Evolutionary conservation across 108 stramenopile species (phyloP).

Genomic region (Hondaea fermentalgiana): DNA sequence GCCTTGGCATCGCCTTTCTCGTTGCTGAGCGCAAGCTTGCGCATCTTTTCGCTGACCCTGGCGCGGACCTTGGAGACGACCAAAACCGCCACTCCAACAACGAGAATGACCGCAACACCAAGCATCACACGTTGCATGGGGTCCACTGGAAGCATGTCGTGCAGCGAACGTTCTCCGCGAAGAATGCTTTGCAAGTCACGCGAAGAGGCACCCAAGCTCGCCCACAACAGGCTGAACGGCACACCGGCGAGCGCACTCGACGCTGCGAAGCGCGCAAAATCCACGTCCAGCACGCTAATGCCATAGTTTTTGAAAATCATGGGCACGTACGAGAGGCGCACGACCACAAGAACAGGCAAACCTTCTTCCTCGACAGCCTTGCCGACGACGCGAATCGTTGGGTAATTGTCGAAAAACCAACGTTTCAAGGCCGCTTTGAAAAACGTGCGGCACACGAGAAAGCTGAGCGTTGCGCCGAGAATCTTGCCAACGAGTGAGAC

Average conservation of each 20-base stretch:
- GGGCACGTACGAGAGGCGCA: conserved; percentile 7
- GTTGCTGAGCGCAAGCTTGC: background rate
- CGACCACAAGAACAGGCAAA: background rate
- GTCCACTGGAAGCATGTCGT: background rate
- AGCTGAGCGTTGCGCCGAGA: background rate
- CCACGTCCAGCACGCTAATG: background rate
- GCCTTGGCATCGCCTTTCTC: background rate
- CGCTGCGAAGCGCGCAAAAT: background rate
- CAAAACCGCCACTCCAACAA: background rate
- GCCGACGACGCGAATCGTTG: background rate
- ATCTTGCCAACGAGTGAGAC: background rate
- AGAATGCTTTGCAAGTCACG: background rate
- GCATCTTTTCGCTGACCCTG: background rate
- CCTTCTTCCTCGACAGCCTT: background rate
- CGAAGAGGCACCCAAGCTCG: background rate
- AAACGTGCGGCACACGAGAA: background rate
- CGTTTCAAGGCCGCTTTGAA: background rate
- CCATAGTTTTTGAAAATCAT: conserved; percentile 13
- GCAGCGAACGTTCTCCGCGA: background rate
- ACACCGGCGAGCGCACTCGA: background rate
- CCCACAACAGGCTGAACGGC: background rate
- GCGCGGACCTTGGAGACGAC: background rate
- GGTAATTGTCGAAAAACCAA: background rate
- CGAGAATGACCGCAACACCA: background rate
- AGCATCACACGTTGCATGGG: background rate